Base-by-base conservation (phyloP, 1,139 yeast genomes). In the Lodderomyces pseudojiufengensis region DNA sequence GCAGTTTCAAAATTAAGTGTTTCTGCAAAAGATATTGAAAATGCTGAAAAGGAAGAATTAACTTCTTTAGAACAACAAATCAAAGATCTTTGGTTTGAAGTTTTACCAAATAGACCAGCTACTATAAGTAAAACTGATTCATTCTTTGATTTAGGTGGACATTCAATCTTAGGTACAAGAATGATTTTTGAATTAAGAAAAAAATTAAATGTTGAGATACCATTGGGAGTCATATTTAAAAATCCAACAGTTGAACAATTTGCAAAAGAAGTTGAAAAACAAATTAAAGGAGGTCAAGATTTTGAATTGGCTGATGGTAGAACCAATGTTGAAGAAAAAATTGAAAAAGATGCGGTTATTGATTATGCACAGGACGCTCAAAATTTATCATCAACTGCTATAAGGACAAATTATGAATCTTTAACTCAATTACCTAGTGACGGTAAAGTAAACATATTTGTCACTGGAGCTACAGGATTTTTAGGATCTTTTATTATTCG, bases 111-210 rank as follows among this genome's bases (percentile, higher is more conserved):
- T 46, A 76, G 79, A 46, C 96, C 97, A 8, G 81, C 92, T 1
- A 62, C 83, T 8, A 76, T 88, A 36, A 72, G 81, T 25, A 83
- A 83, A 30, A 73, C 75, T 3, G 98, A 94, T 56, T 85, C 95
- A 3, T 94, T 94, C 76, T 94, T 94, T 53, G 99, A 94, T 54
- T 68, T 94, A 41, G 99, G 99, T 40, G 99, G 99, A 4, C 98
- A 94, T 60, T 90, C 97, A 1, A 90, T 94, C 50, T 70, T 92
- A 47, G 98, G 97, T 9, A 94, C 99, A 0, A 77, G 95, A 58
- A 88, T 94, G 97, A 92, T 92, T 46, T 92, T 92, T 52, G 92
- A 85, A 49, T 75, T 92, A 47, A 78, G 97, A 58, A 84, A 84
- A 65, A 75, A 73, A 48, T 68, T 90, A 42, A 73, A 78, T 33